Percentiles rank a stretch among this genome's conserved stretches.
Conservation (phyloP, 2,329 filamentous ascomycete genomes). For the Immersiporthe knoxdaviesiana region DNA sequence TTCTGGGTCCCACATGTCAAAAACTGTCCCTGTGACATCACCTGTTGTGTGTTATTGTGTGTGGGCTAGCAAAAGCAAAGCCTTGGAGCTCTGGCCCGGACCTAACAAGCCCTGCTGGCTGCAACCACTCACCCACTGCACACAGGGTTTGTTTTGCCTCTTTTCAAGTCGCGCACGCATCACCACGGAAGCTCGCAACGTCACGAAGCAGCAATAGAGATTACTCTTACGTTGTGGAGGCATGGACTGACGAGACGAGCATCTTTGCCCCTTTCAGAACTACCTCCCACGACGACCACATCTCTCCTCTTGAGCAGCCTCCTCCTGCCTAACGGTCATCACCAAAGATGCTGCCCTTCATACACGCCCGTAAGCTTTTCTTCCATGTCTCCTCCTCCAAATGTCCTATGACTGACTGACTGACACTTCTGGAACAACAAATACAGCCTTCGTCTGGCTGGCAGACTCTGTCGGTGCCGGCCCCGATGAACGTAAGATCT, state of each 20-base stretch:
- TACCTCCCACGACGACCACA: not conserved
- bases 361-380: constrained; percentile 38
- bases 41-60: not conserved
- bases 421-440: not conserved
- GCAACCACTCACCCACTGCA: not conserved
- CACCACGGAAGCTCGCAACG: not conserved
- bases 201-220: not conserved
- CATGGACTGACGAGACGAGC: constrained; percentile 22
- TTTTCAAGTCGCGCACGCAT: not conserved
- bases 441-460: constrained; percentile 49
- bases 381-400: too few species aligned
- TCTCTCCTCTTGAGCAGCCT: not conserved
- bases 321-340: not conserved
- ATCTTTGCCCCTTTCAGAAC: not conserved
- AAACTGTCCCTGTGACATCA: constrained; percentile 11
- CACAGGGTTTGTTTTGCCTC: too few species aligned
- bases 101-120: not conserved
- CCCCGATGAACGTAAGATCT: constrained; percentile 49
- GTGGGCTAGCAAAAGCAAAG: too few species aligned
- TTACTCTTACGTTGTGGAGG: too few species aligned
- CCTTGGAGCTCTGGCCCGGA: constrained; percentile 10
- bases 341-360: constrained; percentile 40
- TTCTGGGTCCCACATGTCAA: constrained; percentile 11
- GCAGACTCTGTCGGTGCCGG: constrained; percentile 47
- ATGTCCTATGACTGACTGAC: constrained; percentile 19